phyloP scores from a whole-genome alignment of 768 basidiomycete genomes.

The Boletus fagicola region DNA sequence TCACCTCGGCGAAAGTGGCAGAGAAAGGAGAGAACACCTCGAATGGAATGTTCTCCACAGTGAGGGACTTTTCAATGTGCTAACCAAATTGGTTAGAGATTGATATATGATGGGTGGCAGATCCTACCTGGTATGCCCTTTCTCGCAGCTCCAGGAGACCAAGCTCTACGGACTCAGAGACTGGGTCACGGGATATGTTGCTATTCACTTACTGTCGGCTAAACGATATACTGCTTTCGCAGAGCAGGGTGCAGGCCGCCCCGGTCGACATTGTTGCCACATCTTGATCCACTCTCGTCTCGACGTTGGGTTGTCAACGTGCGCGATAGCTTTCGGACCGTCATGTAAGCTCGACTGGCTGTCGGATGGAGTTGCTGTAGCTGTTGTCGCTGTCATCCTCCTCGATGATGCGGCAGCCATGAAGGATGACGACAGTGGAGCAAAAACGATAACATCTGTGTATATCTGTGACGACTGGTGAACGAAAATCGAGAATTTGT shows the following conservation, averaged over 20 bases:
- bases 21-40: slow-evolving; percentile 87
- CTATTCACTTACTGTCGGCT: slow-evolving; percentile 66
- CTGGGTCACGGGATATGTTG: background rate
- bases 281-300: slow-evolving; percentile 70
- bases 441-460: slow-evolving; percentile 81
- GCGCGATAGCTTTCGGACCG: slow-evolving; percentile 8
- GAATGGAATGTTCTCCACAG: slow-evolving; percentile 76
- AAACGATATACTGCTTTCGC: slow-evolving; percentile 83
- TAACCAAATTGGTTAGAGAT: slow-evolving; percentile 28
- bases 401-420: slow-evolving; percentile 22
- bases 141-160: slow-evolving; percentile 71
- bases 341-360: slow-evolving; percentile 36
- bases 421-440: slow-evolving; percentile 77
- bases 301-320: slow-evolving; percentile 33
- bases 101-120: background rate
- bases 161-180: slow-evolving; percentile 46
- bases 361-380: slow-evolving; percentile 32
- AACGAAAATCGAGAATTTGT: slow-evolving; percentile 1
- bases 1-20: slow-evolving; percentile 75
- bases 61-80: slow-evolving; percentile 76
- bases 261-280: slow-evolving; percentile 62
- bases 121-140: slow-evolving; percentile 55
- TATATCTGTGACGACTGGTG: slow-evolving; percentile 55
- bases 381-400: slow-evolving; percentile 7
- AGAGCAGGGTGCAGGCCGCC: slow-evolving; percentile 69